Evolutionary conservation across 768 basidiomycete genomes (phyloP), one percentile per base, ranked within the genome.

Genomic region (Xerocomus potaroensis): DNA sequence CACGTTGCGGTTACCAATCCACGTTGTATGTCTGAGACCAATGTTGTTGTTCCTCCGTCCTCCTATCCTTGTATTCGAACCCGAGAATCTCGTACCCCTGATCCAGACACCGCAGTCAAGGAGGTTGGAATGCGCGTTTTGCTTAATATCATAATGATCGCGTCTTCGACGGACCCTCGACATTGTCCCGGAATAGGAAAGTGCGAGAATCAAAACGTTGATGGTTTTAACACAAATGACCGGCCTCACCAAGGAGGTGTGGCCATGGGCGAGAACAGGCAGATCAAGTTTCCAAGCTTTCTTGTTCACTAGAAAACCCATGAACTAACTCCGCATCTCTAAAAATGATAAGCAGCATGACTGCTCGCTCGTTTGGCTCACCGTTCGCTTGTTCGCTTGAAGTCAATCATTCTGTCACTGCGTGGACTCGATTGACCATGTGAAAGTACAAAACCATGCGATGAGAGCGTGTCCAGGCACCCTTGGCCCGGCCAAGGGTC

Each of bases 221-320:
- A 39, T 38, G 44, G 26, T 27, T 46, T 23, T 23, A n/a, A 14
- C 23, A 21, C 36, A n/a, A n/a, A n/a, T n/a, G n/a, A n/a, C 40
- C 9, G 15, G 56, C 62, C 60, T 61, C 62, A 26, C 56, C 53
- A 42, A 47, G 36, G 33, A 39, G 50, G 61, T 58, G 60, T 33
- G 61, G 48, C 18, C 38, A 45, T 27, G n/a, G n/a, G n/a, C n/a
- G n/a, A n/a, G n/a, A n/a, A n/a, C n/a, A n/a, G n/a, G n/a, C n/a
- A n/a, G n/a, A n/a, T n/a, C n/a, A n/a, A n/a, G n/a, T n/a, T n/a
- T n/a, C n/a, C n/a, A n/a, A n/a, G n/a, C n/a, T 27, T 27, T 27
- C 10, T 27, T 27, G 26, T 27, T 10, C 26, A 10, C 26, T 27
- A 27, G 30, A 15, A 30, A n/a, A n/a, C n/a, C n/a, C n/a, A n/a